These are phyloP conservation scores for Podila horticola DNA, from an alignment of 192 early-diverging fungal genomes.

Conservation along the genomic window DNA sequence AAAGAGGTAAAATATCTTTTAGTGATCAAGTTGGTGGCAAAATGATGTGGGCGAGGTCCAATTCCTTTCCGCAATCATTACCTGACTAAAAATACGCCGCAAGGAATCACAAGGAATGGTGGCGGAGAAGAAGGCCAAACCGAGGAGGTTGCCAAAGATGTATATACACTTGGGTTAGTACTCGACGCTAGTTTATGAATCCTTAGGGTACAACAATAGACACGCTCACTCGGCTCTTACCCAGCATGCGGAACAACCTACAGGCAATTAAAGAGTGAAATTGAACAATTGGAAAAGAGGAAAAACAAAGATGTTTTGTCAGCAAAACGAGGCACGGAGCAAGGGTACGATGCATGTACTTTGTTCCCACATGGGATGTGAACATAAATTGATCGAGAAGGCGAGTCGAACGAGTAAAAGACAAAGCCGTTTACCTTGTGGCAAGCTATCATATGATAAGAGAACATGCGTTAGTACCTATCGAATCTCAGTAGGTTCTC, in stretches of 20 bases:
- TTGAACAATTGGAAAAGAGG: not conserved
- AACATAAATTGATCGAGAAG: no score
- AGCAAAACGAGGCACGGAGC: not conserved
- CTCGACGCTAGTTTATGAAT: no score
- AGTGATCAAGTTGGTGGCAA: not conserved
- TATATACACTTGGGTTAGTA: no score
- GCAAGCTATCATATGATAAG: constrained; percentile 14
- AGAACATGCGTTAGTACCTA: not conserved
- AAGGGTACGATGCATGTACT: not conserved
- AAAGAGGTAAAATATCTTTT: not conserved
- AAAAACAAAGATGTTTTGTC: not conserved
- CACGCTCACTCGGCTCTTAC: constrained; percentile 10
- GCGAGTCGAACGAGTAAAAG: no score
- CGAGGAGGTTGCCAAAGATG: no score
- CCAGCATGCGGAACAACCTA: constrained; percentile 51
- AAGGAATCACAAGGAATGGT: no score
- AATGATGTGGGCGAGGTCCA: not conserved
- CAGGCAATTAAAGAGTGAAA: not conserved
- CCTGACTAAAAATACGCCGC: not conserved
- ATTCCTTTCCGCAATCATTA: not conserved
- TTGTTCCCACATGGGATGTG: no score
- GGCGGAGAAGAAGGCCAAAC: not conserved
- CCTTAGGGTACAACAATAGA: no score
- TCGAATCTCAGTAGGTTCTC: not conserved
- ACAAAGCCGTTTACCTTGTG: constrained; percentile 25